Base-by-base conservation (phyloP, 306 rosid species). In the Vicia villosa region DNA sequence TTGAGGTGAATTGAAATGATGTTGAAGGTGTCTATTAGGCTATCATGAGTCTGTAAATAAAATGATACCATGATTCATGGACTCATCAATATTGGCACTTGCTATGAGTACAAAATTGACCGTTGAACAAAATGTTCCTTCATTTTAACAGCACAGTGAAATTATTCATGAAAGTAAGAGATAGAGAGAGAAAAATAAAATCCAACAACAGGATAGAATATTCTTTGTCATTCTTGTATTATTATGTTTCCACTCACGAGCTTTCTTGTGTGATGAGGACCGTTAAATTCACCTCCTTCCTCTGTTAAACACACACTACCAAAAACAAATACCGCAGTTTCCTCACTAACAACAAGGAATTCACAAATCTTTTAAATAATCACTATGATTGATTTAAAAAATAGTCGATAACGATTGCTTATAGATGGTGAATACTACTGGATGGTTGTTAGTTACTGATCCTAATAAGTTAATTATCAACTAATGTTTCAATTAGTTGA, bases 1-100 rank as follows among this genome's bases (percentile, higher is more conserved):
- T n/a, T 72, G 82, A 43, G 74, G 34, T 58, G 71, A 73, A 62
- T 14, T 45, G 76, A 68, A 74, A 66, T 78, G 64, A 66, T 13
- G 6, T 73, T 9, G 11, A 68, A 61, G 67, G 74, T 40, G 14
- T 79, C 68, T 20, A 61, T 61, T 32, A 22, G 24, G 55, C n/a
- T 15, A 79, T 73, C 36, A 47, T n/a, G n/a, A n/a, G n/a, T n/a
- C n/a, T n/a, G n/a, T n/a, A n/a, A n/a, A n/a, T n/a, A n/a, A n/a
- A n/a, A n/a, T n/a, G n/a, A n/a, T n/a, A n/a, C n/a, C n/a, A n/a
- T n/a, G n/a, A n/a, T n/a, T n/a, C n/a, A n/a, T 49, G 51, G 60
- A 36, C 24, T 70, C 64, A 63, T 74, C 50, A 63, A 36, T 49
- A 41, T 62, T 62, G 76, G 32, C 55, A 42, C 66, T 73, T 65